Evolutionary conservation across 805 yeast genomes (phyloP), one percentile per base, ranked within the genome.

Genomic region (Candida khao-thaluensis): DNA sequence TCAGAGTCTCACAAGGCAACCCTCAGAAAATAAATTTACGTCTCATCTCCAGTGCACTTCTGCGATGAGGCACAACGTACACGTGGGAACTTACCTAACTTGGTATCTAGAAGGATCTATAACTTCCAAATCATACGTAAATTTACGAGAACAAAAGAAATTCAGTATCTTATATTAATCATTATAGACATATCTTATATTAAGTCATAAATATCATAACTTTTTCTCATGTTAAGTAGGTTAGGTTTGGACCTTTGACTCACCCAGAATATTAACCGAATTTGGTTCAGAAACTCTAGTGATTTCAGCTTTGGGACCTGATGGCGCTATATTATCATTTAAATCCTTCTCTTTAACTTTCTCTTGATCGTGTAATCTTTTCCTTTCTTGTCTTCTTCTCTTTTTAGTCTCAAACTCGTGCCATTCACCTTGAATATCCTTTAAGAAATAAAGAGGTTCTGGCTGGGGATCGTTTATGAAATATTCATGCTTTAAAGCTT

Each of bases 361-460:
- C 30, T 37, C 40, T 34, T 50, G 62, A 21, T 65, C 71, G 42
- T 64, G 67, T 18, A 60, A 30, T 41, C 69, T 48, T 44, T 67
- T 66, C 22, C 74, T 52, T 47, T 71, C 76, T 44, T 68, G 66
- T 42, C 82, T 65, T 45, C 86, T 69, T 51, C 84, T 76, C 64
- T 80, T 82, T 60, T 91, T 89, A 2, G 96, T 93, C 54, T 91
- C 99, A 59, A 84, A 91, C 56, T 91, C 99, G 57, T 91, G 99
- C 93, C 97, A 91, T 59, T 95, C 98, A 3, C 93, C 95, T 40
- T 70, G 67, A 20, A 81, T 60, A n/a, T 71, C 69, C 20, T 71
- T 65, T 47, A 83, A 68, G 38, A 80, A 71, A 8, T 64, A 58
- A 26, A 87, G 66, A 5, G 81, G 79, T 45, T 74, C 80, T 1